Conservation (phyloP, 2,329 filamentous ascomycete genomes). For the Cercospora canescens region DNA sequence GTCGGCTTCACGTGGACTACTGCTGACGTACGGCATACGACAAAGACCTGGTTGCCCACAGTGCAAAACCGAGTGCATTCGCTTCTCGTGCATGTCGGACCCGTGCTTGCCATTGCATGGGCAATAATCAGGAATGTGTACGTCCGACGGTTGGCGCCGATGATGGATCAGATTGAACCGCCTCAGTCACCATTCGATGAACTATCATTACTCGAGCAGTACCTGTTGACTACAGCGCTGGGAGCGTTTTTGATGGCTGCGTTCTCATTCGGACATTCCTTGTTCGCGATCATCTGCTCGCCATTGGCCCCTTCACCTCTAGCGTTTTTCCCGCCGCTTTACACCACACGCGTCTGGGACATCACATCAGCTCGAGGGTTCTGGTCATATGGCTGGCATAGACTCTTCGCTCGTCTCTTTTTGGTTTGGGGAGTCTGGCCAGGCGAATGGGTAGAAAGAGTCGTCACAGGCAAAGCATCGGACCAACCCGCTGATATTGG, state of each 20-base stretch:
- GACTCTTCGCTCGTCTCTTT: conserved; percentile 46
- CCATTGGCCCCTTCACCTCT: conserved; percentile 44
- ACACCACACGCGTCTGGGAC: conserved; percentile 45
- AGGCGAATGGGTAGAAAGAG: conserved; percentile 45
- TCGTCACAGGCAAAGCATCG: conserved; percentile 37
- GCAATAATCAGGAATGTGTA: conserved; percentile 38
- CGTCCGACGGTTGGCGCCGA: conserved; percentile 29
- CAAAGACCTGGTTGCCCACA: conserved; percentile 46
- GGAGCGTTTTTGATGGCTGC: conserved; percentile 47
- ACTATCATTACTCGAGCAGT: conserved; percentile 37
- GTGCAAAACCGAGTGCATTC: conserved; percentile 42
- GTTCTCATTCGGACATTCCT: conserved; percentile 44
- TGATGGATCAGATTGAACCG: conserved; percentile 7
- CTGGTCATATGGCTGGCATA: conserved; percentile 49
- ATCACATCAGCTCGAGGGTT: conserved; percentile 42
- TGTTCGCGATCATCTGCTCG: conserved; percentile 42
- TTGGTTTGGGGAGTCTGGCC: conserved; percentile 50
- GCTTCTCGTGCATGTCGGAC: conserved; percentile 41
- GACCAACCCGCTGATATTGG: conserved; percentile 44
- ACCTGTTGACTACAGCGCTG: conserved; percentile 41
- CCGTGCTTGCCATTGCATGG: conserved; percentile 41
- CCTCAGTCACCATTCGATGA: conserved; percentile 37
- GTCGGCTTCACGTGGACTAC: conserved; percentile 49
- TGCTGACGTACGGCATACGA: conserved; percentile 46
- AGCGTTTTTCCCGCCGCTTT: conserved; percentile 48